These are phyloP conservation scores for Dactylonectria estremocensis DNA, from an alignment of 2,329 filamentous ascomycete species.

Conservation along the genomic window DNA sequence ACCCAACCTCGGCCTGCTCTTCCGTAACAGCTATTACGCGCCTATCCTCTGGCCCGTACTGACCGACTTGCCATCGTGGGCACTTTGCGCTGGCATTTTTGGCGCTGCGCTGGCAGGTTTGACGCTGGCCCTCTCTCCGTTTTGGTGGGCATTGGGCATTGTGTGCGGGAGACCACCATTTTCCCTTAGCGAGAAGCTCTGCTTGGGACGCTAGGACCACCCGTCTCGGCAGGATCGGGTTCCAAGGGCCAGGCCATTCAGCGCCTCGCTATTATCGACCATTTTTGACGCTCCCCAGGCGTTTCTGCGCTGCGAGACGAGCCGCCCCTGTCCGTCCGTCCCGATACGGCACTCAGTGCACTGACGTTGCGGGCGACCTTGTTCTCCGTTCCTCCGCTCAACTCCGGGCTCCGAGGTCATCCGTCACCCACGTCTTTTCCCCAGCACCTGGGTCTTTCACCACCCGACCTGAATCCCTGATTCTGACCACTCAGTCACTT, in stretches of 20 bases:
- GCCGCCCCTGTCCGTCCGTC: neutral
- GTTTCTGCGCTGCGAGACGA: neutral
- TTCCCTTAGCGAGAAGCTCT: constrained; percentile 8
- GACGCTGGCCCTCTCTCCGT: neutral
- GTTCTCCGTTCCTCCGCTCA: constrained; percentile 32
- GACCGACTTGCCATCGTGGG: constrained; percentile 2
- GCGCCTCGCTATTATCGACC: constrained; percentile 13
- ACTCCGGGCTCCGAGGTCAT: constrained; percentile 17
- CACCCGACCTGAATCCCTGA: neutral
- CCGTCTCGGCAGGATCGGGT: neutral
- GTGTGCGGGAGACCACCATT: neutral
- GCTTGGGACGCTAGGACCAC: constrained; percentile 10
- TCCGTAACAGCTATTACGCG: constrained; percentile 7
- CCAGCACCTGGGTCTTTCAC: constrained; percentile 10
- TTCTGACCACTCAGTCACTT: constrained; percentile 13
- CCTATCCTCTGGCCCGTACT: neutral
- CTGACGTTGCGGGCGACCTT: neutral
- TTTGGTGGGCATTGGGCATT: neutral
- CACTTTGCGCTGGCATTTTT: neutral
- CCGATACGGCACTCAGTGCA: neutral
- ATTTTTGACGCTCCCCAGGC: neutral
- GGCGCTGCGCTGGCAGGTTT: neutral
- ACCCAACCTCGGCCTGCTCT: constrained; percentile 7
- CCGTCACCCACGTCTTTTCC: neutral
- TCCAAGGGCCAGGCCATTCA: constrained; percentile 24